phyloP scores from a whole-genome alignment of 768 basidiomycete genomes.

The Tricholoma saponaceum region DNA sequence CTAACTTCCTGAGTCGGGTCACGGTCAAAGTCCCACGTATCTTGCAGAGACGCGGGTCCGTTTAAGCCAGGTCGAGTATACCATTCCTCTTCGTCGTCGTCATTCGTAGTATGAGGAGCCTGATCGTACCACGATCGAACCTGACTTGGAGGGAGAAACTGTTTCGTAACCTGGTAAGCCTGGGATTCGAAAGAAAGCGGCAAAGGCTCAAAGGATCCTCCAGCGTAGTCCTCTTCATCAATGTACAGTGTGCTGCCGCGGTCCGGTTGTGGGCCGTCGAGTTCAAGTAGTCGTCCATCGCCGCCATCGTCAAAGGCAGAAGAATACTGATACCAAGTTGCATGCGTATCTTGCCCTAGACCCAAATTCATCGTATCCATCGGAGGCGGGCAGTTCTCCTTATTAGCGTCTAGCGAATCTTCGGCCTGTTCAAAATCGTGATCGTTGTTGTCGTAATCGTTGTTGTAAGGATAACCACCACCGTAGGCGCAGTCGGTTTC shows the following conservation, averaged over 20 bases:
- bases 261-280: background rate
- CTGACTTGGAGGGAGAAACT: background rate
- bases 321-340: background rate
- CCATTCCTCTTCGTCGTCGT: background rate
- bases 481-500: background rate
- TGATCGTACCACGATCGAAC: background rate
- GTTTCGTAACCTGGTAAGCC: conserved; percentile 1
- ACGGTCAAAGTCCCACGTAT: background rate
- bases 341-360: background rate
- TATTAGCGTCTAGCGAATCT: background rate
- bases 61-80: background rate
- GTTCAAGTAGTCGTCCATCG: background rate
- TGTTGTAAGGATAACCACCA: background rate
- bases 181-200: conserved; percentile 11
- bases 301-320: background rate
- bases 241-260: no score
- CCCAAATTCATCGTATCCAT: background rate
- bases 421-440: background rate
- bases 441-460: background rate
- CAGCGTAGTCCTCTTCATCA: conserved; percentile 6
- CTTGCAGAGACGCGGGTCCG: background rate
- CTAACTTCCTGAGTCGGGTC: background rate
- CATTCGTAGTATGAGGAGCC: background rate
- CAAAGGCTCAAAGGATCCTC: conserved; percentile 8
- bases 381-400: conserved; percentile 9